Percentiles rank a stretch among this genome's conserved stretches.
phyloP scores from a whole-genome alignment of 192 early-diverging fungal genomes.

The Coemansia sp. region DNA sequence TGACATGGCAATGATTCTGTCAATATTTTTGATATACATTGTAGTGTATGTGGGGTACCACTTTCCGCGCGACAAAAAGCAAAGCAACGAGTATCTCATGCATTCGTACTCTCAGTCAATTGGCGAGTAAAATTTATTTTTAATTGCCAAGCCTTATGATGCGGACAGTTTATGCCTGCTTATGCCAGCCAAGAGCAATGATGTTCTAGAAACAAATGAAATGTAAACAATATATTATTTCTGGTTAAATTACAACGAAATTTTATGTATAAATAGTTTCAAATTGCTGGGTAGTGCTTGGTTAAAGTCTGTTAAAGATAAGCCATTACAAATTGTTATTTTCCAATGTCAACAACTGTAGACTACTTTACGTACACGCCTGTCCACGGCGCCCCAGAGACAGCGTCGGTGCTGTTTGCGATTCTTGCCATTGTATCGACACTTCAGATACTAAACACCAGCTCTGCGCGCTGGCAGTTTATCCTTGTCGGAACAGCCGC shows the following conservation, averaged over 20 bases:
- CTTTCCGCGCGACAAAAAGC: slow-evolving; percentile 4
- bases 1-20: slow-evolving; percentile 45
- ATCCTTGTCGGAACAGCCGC: slow-evolving; percentile 39
- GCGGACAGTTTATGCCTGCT: neutral
- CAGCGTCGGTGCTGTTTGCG: slow-evolving; percentile 15
- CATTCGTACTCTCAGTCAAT: neutral
- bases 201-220: neutral
- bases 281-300: neutral
- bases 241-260: neutral
- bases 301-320: neutral
- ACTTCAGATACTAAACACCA: slow-evolving; percentile 10
- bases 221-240: neutral
- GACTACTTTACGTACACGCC: slow-evolving; percentile 38
- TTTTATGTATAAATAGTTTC: neutral
- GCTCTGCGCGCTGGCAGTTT: slow-evolving; percentile 23
- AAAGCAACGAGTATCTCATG: neutral
- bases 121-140: neutral
- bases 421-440: slow-evolving; percentile 1
- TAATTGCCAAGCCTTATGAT: neutral
- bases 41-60: slow-evolving; percentile 20
- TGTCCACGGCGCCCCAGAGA: slow-evolving; percentile 32
- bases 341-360: neutral
- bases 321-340: neutral
- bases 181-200: neutral
- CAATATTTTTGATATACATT: slow-evolving; percentile 37